A percentile compares a stretch with the other conserved stretches of the same genome.
phyloP scores from a whole-genome alignment of 768 basidiomycete species.

The Leccinellum rugosiceps region DNA sequence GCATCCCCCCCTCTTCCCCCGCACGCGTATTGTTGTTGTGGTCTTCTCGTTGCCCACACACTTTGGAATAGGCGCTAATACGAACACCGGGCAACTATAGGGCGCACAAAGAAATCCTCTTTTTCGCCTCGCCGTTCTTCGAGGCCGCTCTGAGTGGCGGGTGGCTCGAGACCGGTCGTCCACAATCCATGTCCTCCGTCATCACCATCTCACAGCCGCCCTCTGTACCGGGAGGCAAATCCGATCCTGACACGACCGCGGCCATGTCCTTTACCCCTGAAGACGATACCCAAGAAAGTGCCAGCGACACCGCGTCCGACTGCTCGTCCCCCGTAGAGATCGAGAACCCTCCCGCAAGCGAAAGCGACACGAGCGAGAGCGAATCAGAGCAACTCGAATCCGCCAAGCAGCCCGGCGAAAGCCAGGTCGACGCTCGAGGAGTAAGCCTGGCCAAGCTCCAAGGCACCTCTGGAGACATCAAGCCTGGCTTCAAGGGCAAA shows the following conservation, averaged over 20 bases:
- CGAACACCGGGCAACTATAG: slow-evolving; percentile 35
- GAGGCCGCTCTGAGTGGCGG: slow-evolving; percentile 86
- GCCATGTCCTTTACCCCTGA: slow-evolving; percentile 62
- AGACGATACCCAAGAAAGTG: slow-evolving; percentile 40
- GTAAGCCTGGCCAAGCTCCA: slow-evolving; percentile 63
- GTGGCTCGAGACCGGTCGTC: slow-evolving; percentile 88
- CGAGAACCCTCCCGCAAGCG: slow-evolving; percentile 35
- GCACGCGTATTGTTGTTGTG: background rate
- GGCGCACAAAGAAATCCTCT: slow-evolving; percentile 89
- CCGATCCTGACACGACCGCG: slow-evolving; percentile 39
- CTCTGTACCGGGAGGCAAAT: slow-evolving; percentile 49
- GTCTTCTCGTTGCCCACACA: background rate
- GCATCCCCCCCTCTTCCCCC: background rate
- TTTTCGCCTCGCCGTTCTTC: slow-evolving; percentile 94
- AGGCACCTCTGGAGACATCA: slow-evolving; percentile 22
- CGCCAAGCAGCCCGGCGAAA: slow-evolving; percentile 11
- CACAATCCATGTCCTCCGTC: slow-evolving; percentile 74
- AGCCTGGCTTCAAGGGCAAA: slow-evolving; percentile 26
- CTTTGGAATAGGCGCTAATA: slow-evolving; percentile 5
- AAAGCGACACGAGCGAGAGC: slow-evolving; percentile 35
- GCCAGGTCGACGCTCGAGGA: slow-evolving; percentile 42
- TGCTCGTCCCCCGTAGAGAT: slow-evolving; percentile 40
- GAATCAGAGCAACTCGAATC: slow-evolving; percentile 31
- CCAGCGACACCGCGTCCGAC: slow-evolving; percentile 35
- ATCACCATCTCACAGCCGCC: slow-evolving; percentile 83